These are phyloP conservation scores for Globisporangium cederbergense DNA, from an alignment of 352 stramenopile species.

Conservation along the genomic window DNA sequence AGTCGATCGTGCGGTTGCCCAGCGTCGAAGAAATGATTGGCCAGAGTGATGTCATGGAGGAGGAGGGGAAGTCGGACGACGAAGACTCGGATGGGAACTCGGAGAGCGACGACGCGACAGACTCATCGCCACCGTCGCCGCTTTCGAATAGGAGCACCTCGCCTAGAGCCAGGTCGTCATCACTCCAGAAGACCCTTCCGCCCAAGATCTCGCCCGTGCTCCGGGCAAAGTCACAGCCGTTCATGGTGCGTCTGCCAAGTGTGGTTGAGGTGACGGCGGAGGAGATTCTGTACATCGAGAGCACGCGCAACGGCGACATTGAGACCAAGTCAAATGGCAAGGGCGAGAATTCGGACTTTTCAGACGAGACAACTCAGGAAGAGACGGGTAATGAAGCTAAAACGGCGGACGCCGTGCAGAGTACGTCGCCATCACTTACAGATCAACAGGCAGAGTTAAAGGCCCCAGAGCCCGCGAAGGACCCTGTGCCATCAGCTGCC, in stretches of 20 bases:
- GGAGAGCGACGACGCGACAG: slow-evolving; percentile 16
- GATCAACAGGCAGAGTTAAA: neutral
- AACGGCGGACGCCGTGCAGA: neutral
- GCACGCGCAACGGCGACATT: neutral
- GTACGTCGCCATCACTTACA: neutral
- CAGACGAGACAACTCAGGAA: neutral
- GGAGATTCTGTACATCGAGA: slow-evolving; percentile 2
- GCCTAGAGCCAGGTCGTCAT: slow-evolving; percentile 21
- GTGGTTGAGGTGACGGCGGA: slow-evolving; percentile 27
- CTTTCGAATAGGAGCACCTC: neutral
- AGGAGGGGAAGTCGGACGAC: slow-evolving; percentile 7
- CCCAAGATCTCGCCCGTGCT: slow-evolving; percentile 18
- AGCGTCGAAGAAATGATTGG: slow-evolving; percentile 19
- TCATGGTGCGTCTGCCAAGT: slow-evolving; percentile 27
- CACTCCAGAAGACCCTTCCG: slow-evolving; percentile 18
- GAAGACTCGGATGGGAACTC: slow-evolving; percentile 8
- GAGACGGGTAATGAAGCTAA: neutral
- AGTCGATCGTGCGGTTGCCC: slow-evolving; percentile 12
- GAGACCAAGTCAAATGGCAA: neutral
- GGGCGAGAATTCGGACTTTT: neutral
- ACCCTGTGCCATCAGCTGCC: too few species aligned
- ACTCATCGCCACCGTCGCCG: neutral
- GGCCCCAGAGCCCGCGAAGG: neutral
- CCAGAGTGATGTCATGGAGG: slow-evolving; percentile 8
- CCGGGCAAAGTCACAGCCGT: slow-evolving; percentile 27